A percentile compares a stretch with the other conserved stretches of the same genome.
phyloP scores from a whole-genome alignment of 2,329 filamentous ascomycete species.

The Thelonectria discophora region DNA sequence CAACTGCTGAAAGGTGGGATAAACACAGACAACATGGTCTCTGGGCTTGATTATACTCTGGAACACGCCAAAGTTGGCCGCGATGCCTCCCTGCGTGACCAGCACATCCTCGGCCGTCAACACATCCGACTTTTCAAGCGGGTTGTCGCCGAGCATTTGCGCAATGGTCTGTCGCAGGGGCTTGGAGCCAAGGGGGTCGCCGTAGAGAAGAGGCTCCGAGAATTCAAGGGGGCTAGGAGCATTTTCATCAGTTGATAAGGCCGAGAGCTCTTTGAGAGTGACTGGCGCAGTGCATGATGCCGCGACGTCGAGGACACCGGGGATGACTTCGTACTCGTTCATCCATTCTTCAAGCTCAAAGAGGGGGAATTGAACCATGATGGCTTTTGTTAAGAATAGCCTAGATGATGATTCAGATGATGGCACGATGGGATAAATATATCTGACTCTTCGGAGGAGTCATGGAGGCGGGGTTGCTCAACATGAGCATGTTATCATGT shows the following conservation, averaged over 20 bases:
- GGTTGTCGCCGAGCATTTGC: background rate
- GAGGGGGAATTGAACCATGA: slow-evolving; percentile 7
- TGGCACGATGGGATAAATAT: no score
- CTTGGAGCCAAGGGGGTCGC: slow-evolving; percentile 8
- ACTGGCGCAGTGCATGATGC: slow-evolving; percentile 11
- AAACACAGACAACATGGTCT: slow-evolving; percentile 11
- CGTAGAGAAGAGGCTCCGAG: slow-evolving; percentile 1
- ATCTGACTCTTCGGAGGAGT: no score
- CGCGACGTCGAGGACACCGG: slow-evolving; percentile 5
- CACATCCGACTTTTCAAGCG: background rate
- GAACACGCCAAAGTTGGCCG: slow-evolving; percentile 4
- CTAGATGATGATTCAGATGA: background rate
- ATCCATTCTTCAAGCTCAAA: slow-evolving; percentile 17
- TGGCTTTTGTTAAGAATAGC: background rate
- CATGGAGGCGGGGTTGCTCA: no score
- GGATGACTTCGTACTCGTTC: slow-evolving; percentile 2
- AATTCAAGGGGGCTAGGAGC: background rate
- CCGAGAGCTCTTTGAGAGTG: background rate
- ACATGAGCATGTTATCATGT: no score
- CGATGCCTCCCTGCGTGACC: slow-evolving; percentile 14
- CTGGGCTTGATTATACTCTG: slow-evolving; percentile 2
- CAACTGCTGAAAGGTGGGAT: slow-evolving; percentile 16
- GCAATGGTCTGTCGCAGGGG: slow-evolving; percentile 2
- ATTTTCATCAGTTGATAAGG: background rate
- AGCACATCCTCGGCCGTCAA: slow-evolving; percentile 5